Base-by-base conservation (phyloP, 139 green algal genomes). In the Pycnococcus provasolii region DNA sequence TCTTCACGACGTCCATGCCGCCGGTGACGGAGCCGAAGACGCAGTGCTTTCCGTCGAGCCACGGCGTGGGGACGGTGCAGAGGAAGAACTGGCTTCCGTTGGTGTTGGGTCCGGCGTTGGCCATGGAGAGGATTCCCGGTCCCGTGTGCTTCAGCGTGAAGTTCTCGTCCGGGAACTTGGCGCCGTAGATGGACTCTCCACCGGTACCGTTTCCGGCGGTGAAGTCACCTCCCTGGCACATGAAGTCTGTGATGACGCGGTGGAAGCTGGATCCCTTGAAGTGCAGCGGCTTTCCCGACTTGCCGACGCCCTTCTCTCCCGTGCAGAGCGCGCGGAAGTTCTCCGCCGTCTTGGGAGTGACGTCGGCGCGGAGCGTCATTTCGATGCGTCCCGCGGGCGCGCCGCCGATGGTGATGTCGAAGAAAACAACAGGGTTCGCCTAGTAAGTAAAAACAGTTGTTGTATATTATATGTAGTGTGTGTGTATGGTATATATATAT, bases 261-360 rank as follows among this genome's bases (percentile, higher is more conserved):
- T 84, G 77, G 60, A 83, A 83, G 45, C 15, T 52, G 45, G 43
- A 64, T 40, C 77, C 77, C 70, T 82, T 82, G 76, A 73, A 82
- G 26, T 83, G 68, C n/a, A 97, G 80, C 0, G 80, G 71, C 78
- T 95, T 93, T 62, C 88, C 92, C 3, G 45, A 71, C 48, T 81
- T 82, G 45, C 76, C 76, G 6, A 77, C 53, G 40, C 75, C 75
- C 74, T 81, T 81, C 57, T 80, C 74, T 4, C 73, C 73, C 57
- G 90, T 96, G 81, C 88, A 95, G 42, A 96, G 78, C 0, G 74
- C 73, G 3, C 83, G 76, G 85, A 96, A 97, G 86, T 96, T 96
- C 72, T 95, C 91, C n/a, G 60, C 60, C 40, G 66, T 73, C 66
- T 62, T 63, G 57, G 66, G 66, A 40, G 15, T 42, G 59, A 68